These are phyloP conservation scores for Moricandia arvensis DNA, from an alignment of 345 rosid species.

Conservation along the genomic window DNA sequence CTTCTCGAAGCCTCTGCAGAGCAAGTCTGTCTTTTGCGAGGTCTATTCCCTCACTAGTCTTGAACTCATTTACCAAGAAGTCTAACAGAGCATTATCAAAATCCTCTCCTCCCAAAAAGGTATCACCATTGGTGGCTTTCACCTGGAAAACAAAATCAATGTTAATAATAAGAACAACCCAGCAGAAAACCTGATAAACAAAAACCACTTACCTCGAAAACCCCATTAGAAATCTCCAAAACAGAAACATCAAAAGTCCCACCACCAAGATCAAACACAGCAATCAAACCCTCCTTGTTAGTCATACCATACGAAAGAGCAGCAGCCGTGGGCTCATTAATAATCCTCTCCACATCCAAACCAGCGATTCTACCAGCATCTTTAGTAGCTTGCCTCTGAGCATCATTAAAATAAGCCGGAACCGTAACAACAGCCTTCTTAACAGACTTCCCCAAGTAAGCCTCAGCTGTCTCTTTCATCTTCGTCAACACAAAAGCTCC, in stretches of 20 bases:
- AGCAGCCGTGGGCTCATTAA: conserved; percentile 95
- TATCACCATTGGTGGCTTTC: conserved; percentile 96
- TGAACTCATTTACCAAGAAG: conserved; percentile 73
- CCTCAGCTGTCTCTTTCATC: conserved; percentile 92
- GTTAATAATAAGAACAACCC: neutral
- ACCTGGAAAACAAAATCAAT: conserved; percentile 43
- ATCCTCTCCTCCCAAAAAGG: conserved; percentile 94
- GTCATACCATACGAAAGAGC: conserved; percentile 92
- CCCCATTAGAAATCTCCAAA: conserved; percentile 90
- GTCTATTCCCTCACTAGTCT: conserved; percentile 69
- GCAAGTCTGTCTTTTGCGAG: conserved; percentile 80
- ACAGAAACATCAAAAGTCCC: conserved; percentile 87
- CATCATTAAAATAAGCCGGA: conserved; percentile 95
- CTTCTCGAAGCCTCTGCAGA: conserved; percentile 87
- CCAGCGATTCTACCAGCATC: conserved; percentile 97
- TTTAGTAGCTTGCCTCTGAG: conserved; percentile 93
- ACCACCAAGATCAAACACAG: conserved; percentile 94
- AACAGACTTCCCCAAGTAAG: conserved; percentile 71
- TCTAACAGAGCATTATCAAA: conserved; percentile 80
- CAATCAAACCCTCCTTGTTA: conserved; percentile 89
- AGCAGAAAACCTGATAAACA: neutral
- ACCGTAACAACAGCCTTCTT: conserved; percentile 82
- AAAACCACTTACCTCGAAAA: conserved; percentile 60
- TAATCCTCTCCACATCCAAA: conserved; percentile 82
- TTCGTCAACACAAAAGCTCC: conserved; percentile 82